Base-by-base conservation (phyloP, 2,329 filamentous ascomycete species). In the Verticillium tricorpus region DNA sequence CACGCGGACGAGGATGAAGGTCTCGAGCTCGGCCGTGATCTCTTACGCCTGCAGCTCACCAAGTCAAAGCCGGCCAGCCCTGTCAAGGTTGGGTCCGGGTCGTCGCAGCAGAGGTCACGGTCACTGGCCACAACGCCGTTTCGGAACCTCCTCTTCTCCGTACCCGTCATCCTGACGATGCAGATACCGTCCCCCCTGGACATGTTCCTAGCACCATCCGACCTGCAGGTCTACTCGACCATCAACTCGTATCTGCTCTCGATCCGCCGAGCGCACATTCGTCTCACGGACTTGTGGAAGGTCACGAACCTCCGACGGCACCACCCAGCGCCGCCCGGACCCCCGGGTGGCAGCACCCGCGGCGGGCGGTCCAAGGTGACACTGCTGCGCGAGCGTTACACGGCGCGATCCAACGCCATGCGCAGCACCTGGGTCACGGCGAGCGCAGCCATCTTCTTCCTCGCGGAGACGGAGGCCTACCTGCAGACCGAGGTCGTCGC, bases 351-450 rank as follows among this genome's bases (percentile, higher is more conserved):
- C 65, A 87, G 82, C 65, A 85, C 84, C 19, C 78, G 80, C 34
- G 80, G 81, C 37, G 88, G 89, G 1, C 81, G 85, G 62, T 80
- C 82, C 19, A 84, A 85, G 64, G 82, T 91, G 17, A 79, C 78
- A 31, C 77, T 84, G 25, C 82, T 90, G 12, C 85, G 92, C 32
- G 77, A 85, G 67, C 84, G 90, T 58, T 85, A 88, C 67, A 85
- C 86, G 31, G 72, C 78, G 17, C 84, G 94, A 19, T 82, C 85
- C 5, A 80, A 82, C 37, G 83, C 85, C 0, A 90, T 96, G 82
- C 87, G 95, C 17, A 89, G 88, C 65, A 85, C 94, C 1, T 99
- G 95, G 95, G 94, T 93, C 0, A 96, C 92, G 0, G 89, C 90
- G 67, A 93, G 91, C 70, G 91, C 93, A 2, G 89, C 92, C 1